A percentile compares a stretch with the other conserved stretches of the same genome.
These are phyloP conservation scores for Fusarium verrucosum DNA, from an alignment of 2,329 filamentous ascomycete genomes.

Conservation along the genomic window DNA sequence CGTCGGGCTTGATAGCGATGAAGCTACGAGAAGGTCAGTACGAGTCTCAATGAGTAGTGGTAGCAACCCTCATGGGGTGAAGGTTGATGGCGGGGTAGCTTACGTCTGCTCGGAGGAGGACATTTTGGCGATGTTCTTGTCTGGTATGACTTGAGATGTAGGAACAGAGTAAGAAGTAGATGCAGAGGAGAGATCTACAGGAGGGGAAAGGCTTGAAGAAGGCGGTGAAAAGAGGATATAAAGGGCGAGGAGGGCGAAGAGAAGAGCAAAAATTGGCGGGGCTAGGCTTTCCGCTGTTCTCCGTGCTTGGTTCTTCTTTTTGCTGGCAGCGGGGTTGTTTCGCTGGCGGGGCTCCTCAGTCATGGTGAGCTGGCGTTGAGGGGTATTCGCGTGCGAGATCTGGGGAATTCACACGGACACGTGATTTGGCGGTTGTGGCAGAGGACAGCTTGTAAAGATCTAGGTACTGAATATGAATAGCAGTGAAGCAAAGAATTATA, in stretches of 20 bases:
- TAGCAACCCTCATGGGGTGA: conserved; percentile 7
- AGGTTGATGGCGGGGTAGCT: conserved; percentile 54
- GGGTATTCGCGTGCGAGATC: conserved; percentile 28
- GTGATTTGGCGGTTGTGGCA: conserved; percentile 30
- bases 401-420: conserved; percentile 42
- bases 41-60: conserved; percentile 34
- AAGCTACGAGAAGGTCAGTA: conserved; percentile 70
- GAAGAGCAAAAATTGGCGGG: conserved; percentile 56
- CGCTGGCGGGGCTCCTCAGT: conserved; percentile 49
- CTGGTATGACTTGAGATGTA: conserved; percentile 43
- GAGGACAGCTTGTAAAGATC: conserved; percentile 11
- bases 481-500: not conserved
- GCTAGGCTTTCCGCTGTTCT: conserved; percentile 52
- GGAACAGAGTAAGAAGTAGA: conserved; percentile 41
- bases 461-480: not conserved
- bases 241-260: conserved; percentile 51
- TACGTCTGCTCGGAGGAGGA: conserved; percentile 86
- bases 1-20: conserved; percentile 99
- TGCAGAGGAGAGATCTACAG: conserved; percentile 44
- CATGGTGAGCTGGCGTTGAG: conserved; percentile 45
- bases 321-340: conserved; percentile 48
- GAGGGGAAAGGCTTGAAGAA: conserved; percentile 44
- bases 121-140: conserved; percentile 62
- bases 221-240: conserved; percentile 50
- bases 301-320: conserved; percentile 42